These are phyloP conservation scores for Fusarium tuaranense DNA, from an alignment of 2,329 filamentous ascomycete genomes.

Conservation along the genomic window DNA sequence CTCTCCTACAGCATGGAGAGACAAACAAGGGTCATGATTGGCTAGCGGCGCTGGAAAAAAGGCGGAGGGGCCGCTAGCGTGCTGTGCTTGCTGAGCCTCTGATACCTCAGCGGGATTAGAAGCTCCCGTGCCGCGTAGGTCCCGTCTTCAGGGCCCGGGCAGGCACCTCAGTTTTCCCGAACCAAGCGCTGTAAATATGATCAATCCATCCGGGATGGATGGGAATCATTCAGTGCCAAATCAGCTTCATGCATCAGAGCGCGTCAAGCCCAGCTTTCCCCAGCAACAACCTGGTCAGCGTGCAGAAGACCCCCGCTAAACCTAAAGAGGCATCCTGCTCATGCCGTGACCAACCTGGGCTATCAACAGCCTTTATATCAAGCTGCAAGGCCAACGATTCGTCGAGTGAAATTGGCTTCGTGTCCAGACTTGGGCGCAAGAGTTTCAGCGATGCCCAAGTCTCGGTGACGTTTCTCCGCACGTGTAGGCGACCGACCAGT, in stretches of 20 bases:
- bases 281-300: constrained; percentile 8
- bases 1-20: constrained; percentile 30
- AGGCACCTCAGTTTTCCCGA: neutral
- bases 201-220: neutral
- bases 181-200: constrained; percentile 22
- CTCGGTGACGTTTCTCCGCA: neutral
- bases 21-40: constrained; percentile 24
- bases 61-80: constrained; percentile 18
- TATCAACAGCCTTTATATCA: neutral
- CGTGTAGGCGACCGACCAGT: neutral
- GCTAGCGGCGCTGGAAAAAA: constrained; percentile 1
- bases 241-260: neutral
- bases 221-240: neutral
- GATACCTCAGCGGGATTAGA: constrained; percentile 22
- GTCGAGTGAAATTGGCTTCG: neutral
- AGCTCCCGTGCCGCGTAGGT: neutral
- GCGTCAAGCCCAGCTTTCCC: neutral
- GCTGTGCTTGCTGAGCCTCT: constrained; percentile 9
- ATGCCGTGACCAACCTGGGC: neutral
- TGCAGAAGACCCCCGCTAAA: neutral
- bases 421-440: neutral
- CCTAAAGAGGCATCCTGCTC: constrained; percentile 4
- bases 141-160: neutral
- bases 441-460: neutral
- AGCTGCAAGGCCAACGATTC: neutral